Conservation (phyloP, 345 rosid genomes). For the Arabidopsis suecica region DNA sequence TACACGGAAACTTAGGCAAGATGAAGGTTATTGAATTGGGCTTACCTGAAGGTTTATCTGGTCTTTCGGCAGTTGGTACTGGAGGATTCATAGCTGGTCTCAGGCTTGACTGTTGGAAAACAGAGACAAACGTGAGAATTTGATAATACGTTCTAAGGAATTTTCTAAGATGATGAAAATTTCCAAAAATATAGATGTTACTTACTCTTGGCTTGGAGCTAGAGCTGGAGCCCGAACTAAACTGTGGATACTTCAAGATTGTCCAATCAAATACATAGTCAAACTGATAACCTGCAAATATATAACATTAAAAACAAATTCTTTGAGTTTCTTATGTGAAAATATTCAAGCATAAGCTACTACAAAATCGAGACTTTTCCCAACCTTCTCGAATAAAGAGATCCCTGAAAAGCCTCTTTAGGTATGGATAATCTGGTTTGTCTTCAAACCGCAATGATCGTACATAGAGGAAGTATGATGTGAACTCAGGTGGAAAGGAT, state of each 20-base stretch:
- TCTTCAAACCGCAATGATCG: constrained; percentile 96
- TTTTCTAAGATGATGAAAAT: not conserved
- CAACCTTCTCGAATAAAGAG: constrained; percentile 92
- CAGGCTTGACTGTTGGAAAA: constrained; percentile 53
- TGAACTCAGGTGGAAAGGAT: constrained; percentile 88
- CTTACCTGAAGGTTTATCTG: constrained; percentile 78
- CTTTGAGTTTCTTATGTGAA: not conserved
- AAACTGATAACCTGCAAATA: constrained; percentile 84
- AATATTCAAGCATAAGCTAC: not conserved
- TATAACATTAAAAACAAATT: constrained; percentile 3
- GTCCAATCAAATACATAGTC: constrained; percentile 99
- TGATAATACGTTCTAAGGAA: not conserved
- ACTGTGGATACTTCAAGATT: constrained; percentile 86
- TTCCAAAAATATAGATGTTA: constrained; percentile 7
- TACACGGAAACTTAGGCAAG: not conserved
- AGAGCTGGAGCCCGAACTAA: constrained; percentile 71
- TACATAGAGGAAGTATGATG: constrained; percentile 92
- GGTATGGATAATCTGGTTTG: constrained; percentile 95
- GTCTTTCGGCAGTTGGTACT: constrained; percentile 63
- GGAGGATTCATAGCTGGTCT: constrained; percentile 66
- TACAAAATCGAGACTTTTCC: not conserved
- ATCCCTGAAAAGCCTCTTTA: constrained; percentile 95
- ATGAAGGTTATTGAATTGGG: constrained; percentile 32
- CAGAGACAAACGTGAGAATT: constrained; percentile 30
- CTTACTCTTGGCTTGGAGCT: constrained; percentile 84